phyloP scores from a whole-genome alignment of 345 rosid genomes.

The Gynandropsis gynandra region DNA sequence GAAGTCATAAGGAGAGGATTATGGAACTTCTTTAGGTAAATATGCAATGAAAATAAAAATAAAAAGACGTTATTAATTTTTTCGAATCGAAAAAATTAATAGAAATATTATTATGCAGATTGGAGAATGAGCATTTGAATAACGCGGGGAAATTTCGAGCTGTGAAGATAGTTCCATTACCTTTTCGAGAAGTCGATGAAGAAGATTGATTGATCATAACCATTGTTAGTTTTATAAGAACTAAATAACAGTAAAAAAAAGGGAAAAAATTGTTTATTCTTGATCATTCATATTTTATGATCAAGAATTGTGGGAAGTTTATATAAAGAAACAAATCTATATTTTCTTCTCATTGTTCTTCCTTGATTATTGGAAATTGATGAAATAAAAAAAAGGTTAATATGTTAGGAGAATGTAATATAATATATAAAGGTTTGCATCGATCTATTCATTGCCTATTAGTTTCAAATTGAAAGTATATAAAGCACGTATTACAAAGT shows the following conservation, averaged over 20 bases:
- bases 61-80: not conserved
- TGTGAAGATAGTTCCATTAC: slow-evolving; percentile 89
- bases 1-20: slow-evolving; percentile 95
- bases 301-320: slow-evolving; percentile 29
- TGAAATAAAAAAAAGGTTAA: too few relatives aligned
- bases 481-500: too few relatives aligned
- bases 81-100: slow-evolving; percentile 12
- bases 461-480: too few relatives aligned
- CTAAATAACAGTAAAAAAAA: slow-evolving; percentile 8
- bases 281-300: slow-evolving; percentile 32
- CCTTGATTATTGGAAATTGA: too few relatives aligned
- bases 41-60: too few relatives aligned
- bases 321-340: slow-evolving; percentile 23
- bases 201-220: slow-evolving; percentile 77
- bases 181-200: slow-evolving; percentile 87
- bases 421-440: too few relatives aligned
- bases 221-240: too few relatives aligned
- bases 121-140: slow-evolving; percentile 99
- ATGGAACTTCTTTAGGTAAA: slow-evolving; percentile 98
- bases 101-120: too few relatives aligned
- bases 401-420: too few relatives aligned
- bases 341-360: too few relatives aligned
- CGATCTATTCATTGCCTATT: too few relatives aligned
- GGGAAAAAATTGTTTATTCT: slow-evolving; percentile 18
- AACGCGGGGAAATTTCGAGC: slow-evolving; percentile 96